Evolutionary conservation across 495 filamentous ascomycete genomes (phyloP), one percentile per base, ranked within the genome.

Genomic region (Penicillium maclennaniae): DNA sequence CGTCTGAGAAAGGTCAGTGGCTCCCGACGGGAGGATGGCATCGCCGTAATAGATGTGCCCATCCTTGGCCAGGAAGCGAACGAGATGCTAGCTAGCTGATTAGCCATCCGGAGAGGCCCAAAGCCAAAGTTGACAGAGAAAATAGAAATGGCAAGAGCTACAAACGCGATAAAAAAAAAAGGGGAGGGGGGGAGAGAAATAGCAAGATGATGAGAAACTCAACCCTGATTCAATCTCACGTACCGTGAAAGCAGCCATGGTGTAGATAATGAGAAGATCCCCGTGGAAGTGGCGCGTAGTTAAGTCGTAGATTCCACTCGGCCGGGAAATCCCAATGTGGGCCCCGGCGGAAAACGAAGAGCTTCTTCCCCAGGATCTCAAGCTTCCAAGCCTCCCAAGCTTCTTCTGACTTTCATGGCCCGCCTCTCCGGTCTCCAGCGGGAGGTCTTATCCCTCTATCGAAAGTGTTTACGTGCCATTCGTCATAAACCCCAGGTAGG

Each of bases 371-470:
- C 50, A 58, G 34, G 43, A 43, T 81, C 80, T n/a, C 76, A 80
- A 40, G 10, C 14, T 34, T 34, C 9, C 31, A 34, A 14, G 9
- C 31, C 6, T 31, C 10, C 10, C 7, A 12, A 12, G 27, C 27
- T 31, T 31, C 7, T 8, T 23, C 31, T 34, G 1, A 12, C 14
- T 12, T 34, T 47, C 27, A 69, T 75, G 72, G 69, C 70, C 19
- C 66, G 83, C 62, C 78, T 88, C 17, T 95, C 92, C 8, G 95
- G 95, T 34, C 77, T 97, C n/a, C 95, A 98, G 62, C 85, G 83
- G 64, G 88, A 95, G 49, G 92, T 98, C 7, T 69, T 97, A 38
- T 77, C 83, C 34, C 82, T 98, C 9, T 98, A 97, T 61, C 84
- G 91, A 43, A 81, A 83, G 60, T 97, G 91, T 59, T 76, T 98